Percentiles rank a stretch among this genome's conserved stretches.
Conservation (phyloP, 192 early-diverging fungal genomes). For the Umbelopsis isabellina region DNA sequence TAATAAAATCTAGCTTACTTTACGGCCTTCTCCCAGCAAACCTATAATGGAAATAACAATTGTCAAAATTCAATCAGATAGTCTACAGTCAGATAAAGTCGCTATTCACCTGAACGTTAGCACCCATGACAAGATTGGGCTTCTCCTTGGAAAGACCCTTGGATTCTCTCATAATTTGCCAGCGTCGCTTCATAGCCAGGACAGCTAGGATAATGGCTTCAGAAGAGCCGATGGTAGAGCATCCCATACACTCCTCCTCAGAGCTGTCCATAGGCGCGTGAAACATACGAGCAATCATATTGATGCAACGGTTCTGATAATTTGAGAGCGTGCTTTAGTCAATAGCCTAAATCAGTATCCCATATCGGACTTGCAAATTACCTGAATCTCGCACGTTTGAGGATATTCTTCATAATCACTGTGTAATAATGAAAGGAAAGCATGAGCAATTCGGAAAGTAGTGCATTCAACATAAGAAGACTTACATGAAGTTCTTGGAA, state of each 20-base stretch:
- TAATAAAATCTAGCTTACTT: background rate
- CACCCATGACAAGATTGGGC: constrained; percentile 80
- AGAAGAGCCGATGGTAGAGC: constrained; percentile 76
- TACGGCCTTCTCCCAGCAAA: constrained; percentile 18
- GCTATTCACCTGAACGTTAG: constrained; percentile 67
- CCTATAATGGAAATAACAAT: background rate
- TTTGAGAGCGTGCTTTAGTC: background rate
- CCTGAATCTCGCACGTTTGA: constrained; percentile 42
- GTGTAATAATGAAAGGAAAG: too few species aligned
- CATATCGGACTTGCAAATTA: constrained; percentile 23
- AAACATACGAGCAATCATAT: constrained; percentile 48
- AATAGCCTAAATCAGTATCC: background rate
- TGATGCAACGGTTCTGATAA: constrained; percentile 44
- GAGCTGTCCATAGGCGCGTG: constrained; percentile 37
- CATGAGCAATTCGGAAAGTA: background rate
- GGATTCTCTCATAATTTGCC: constrained; percentile 62
- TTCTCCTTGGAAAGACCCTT: constrained; percentile 67
- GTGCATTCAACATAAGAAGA: background rate
- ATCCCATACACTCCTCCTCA: constrained; percentile 59
- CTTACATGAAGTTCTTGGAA: constrained; percentile 68
- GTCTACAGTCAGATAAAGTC: background rate
- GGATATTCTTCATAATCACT: constrained; percentile 54
- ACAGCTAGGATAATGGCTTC: constrained; percentile 81
- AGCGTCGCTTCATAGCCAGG: constrained; percentile 79
- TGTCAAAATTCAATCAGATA: background rate